Base-by-base conservation (phyloP, 345 rosid species). In the Moringa oleifera region DNA sequence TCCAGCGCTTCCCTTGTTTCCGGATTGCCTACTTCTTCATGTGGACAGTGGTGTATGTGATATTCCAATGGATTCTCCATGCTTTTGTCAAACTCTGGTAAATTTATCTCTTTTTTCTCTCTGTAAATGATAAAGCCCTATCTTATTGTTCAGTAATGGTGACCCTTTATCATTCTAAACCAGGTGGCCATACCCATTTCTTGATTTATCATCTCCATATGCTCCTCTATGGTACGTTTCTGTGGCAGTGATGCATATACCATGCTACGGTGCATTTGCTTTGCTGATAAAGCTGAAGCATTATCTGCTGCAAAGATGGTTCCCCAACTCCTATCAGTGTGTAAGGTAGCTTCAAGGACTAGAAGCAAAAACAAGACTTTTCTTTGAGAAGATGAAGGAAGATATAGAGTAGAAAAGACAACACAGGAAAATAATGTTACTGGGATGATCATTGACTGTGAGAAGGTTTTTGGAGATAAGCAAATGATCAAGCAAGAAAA, bases 151-250 rank as follows among this genome's bases (percentile, higher is more conserved):
- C 0, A 13, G 25, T 54, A 36, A 18, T 18, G 22, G 47, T 45
- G 37, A 46, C 25, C 63, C 50, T 19, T 22, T 15, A 20, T 65
- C 21, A 8, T 55, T 51, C 23, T 56, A 66, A 77, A 33, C 37
- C 82, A 90, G 99, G 99, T 95, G 97, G 97, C 97, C 97, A 20
- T 95, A 91, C 66, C 97, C 97, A 53, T 95, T 95, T 66, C 85
- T 95, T 21, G 99, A 95, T 77, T 58, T 95, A 70, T 87, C 95
- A 65, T 91, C 99, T 54, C 72, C 79, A 47, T 83, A 77, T 75
- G 89, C 96, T 70, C 97, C 97, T 45, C 57, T 95, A 51, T 91
- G 97, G 99, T 94, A 80, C 54, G 63, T 85, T 2, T 71, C 88
- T 13, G 97, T 85, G 25, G 96, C 88, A 51, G 75, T 84, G 68